phyloP scores from a whole-genome alignment of 352 stramenopile species.

The Globisporangium nunn region DNA sequence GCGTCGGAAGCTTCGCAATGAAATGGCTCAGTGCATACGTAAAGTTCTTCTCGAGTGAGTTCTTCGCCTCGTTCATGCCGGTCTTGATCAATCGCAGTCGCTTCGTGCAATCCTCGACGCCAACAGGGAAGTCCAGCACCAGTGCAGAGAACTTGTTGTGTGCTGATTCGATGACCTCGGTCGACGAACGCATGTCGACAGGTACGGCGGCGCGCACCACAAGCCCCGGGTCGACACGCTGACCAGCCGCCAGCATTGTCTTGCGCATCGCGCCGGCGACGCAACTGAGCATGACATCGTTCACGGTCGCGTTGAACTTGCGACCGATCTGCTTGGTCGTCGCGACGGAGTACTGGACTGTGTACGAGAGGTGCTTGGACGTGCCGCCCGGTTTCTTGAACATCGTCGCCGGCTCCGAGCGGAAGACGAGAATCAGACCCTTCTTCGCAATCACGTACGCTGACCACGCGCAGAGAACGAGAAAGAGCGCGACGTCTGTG shows the following conservation, averaged over 20 bases:
- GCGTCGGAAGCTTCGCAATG: conserved; percentile 42
- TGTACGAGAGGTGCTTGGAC: conserved; percentile 62
- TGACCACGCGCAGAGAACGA: conserved; percentile 44
- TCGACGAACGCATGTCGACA: conserved; percentile 72
- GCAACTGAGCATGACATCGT: conserved; percentile 77
- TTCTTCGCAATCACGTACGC: conserved; percentile 50
- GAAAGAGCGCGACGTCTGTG: conserved; percentile 21
- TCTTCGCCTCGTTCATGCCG: conserved; percentile 72
- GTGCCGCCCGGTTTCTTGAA: conserved; percentile 59
- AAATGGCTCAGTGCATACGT: conserved; percentile 56
- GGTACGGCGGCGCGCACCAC: conserved; percentile 65
- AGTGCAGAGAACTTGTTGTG: conserved; percentile 79
- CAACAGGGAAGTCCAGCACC: conserved; percentile 65
- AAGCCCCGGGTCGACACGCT: conserved; percentile 32
- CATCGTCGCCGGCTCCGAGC: conserved; percentile 48
- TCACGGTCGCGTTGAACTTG: conserved; percentile 55
- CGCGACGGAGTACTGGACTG: conserved; percentile 62
- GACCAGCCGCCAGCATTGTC: conserved; percentile 36
- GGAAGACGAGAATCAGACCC: conserved; percentile 34
- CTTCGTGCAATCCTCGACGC: conserved; percentile 32
- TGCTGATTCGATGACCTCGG: conserved; percentile 47
- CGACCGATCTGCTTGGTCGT: conserved; percentile 73
- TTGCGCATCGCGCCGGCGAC: conserved; percentile 72
- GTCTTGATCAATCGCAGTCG: conserved; percentile 39
- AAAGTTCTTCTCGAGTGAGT: conserved; percentile 74